Percentiles rank a stretch among this genome's conserved stretches.
These are phyloP conservation scores for Ustulina deusta DNA, from an alignment of 2,329 filamentous ascomycete species.

Conservation along the genomic window DNA sequence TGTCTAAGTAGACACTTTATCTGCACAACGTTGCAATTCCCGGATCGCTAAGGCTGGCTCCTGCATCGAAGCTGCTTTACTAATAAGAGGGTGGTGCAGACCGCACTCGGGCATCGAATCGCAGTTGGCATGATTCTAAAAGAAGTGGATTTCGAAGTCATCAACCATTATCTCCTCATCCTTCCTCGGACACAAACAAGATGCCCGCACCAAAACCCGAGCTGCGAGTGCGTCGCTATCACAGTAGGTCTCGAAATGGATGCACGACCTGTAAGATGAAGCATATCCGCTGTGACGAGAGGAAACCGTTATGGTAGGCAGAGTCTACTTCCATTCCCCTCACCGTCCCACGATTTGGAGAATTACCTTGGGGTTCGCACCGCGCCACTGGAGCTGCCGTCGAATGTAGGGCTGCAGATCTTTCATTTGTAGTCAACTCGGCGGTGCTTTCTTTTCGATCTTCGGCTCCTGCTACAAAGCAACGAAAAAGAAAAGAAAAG, in stretches of 20 bases:
- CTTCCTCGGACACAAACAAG: slow-evolving; percentile 18
- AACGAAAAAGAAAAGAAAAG: slow-evolving; percentile 1
- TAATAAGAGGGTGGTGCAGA: slow-evolving; percentile 34
- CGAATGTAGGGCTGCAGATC: slow-evolving; percentile 36
- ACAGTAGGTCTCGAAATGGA: slow-evolving; percentile 46
- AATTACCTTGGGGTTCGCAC: slow-evolving; percentile 19
- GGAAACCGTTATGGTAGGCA: slow-evolving; percentile 46
- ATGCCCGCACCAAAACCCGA: slow-evolving; percentile 45
- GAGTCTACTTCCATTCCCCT: slow-evolving; percentile 29
- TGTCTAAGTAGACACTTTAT: neutral
- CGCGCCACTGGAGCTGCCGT: slow-evolving; percentile 22
- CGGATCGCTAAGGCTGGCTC: slow-evolving; percentile 37
- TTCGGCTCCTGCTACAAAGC: neutral
- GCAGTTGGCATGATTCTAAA: slow-evolving; percentile 26
- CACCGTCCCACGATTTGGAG: slow-evolving; percentile 25
- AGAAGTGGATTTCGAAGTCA: slow-evolving; percentile 29
- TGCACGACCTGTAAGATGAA: slow-evolving; percentile 46
- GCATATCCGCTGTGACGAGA: slow-evolving; percentile 46
- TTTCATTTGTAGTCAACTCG: slow-evolving; percentile 36
- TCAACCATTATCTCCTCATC: slow-evolving; percentile 8
- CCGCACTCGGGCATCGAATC: slow-evolving; percentile 26
- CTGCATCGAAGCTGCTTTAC: slow-evolving; percentile 36
- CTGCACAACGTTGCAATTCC: slow-evolving; percentile 30
- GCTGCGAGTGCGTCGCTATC: slow-evolving; percentile 43
- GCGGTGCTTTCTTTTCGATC: slow-evolving; percentile 16